Evolutionary conservation across 768 basidiomycete genomes (phyloP), one percentile per base, ranked within the genome.

Genomic region (Crassisporium funariophilum): DNA sequence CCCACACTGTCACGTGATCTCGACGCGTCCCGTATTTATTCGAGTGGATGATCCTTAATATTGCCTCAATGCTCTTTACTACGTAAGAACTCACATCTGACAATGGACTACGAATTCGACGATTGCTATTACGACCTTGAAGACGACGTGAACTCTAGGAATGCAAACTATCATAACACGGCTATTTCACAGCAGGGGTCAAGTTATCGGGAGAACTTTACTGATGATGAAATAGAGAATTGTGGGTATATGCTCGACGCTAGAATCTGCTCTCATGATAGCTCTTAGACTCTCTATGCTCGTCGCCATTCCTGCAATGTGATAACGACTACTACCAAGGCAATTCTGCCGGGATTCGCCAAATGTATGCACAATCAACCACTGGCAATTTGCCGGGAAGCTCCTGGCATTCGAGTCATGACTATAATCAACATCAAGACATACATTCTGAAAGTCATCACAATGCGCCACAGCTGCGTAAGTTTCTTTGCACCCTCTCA

Each of bases 351-450:
- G 50, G 68, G 64, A 34, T 65, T 64, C 47, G 60, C 71, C 70
- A 53, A 47, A 53, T 72, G 62, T 68, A 68, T 71, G 71, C 68
- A 61, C 54, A 16, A 35, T 25, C 17, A 15, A 48, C n/a, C n/a
- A n/a, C n/a, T n/a, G n/a, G n/a, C n/a, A n/a, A n/a, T n/a, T n/a
- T n/a, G n/a, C n/a, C n/a, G n/a, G n/a, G n/a, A n/a, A n/a, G n/a
- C n/a, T n/a, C n/a, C n/a, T n/a, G n/a, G n/a, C 25, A 34, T 38
- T 41, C 37, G 36, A 25, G n/a, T 39, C 47, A 37, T 47, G 24
- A 2, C 22, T 52, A 27, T 64, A 62, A 36, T 60, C 64, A 37
- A 53, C n/a, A n/a, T n/a, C n/a, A n/a, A n/a, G n/a, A n/a, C n/a
- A n/a, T n/a, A n/a, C n/a, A n/a, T n/a, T n/a, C n/a, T n/a, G n/a